These are phyloP conservation scores for Neodidymelliopsis sp. DNA, from an alignment of 2,329 filamentous ascomycete species.

Conservation along the genomic window DNA sequence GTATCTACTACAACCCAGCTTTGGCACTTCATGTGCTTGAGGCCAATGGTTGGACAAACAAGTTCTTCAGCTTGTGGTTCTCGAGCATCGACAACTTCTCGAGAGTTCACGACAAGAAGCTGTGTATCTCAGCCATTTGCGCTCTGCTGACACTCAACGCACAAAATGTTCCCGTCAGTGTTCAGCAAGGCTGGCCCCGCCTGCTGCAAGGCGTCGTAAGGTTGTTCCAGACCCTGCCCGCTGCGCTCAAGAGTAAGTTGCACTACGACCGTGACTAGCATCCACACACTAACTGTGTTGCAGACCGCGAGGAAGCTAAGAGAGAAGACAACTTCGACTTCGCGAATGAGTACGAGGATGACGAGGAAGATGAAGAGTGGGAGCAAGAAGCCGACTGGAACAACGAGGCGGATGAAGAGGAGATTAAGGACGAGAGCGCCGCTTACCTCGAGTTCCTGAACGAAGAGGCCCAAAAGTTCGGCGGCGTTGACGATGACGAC, in stretches of 20 bases:
- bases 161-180: slow-evolving; percentile 86
- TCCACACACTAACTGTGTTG: slow-evolving; percentile 30
- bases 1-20: slow-evolving; percentile 94
- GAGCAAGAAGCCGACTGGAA: slow-evolving; percentile 75
- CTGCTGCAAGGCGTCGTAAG: slow-evolving; percentile 87
- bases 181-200: slow-evolving; percentile 94
- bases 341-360: slow-evolving; percentile 75
- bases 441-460: slow-evolving; percentile 96
- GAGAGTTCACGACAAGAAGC: slow-evolving; percentile 97
- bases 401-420: slow-evolving; percentile 69
- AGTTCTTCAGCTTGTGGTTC: slow-evolving; percentile 99
- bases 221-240: slow-evolving; percentile 89
- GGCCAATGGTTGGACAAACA: slow-evolving; percentile 92
- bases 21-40: slow-evolving; percentile 89
- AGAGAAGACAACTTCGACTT: slow-evolving; percentile 81
- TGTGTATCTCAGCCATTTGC: slow-evolving; percentile 93
- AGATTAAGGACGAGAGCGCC: slow-evolving; percentile 87
- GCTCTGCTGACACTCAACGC: slow-evolving; percentile 80
- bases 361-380: slow-evolving; percentile 86
- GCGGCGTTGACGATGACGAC: slow-evolving; percentile 64
- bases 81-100: slow-evolving; percentile 92
- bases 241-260: slow-evolving; percentile 79
- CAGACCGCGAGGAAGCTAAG: slow-evolving; percentile 88
- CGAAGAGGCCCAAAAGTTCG: slow-evolving; percentile 90
- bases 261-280: neutral